Base-by-base conservation (phyloP, 2,329 filamentous ascomycete species). In the Fonsecaea nubica region DNA sequence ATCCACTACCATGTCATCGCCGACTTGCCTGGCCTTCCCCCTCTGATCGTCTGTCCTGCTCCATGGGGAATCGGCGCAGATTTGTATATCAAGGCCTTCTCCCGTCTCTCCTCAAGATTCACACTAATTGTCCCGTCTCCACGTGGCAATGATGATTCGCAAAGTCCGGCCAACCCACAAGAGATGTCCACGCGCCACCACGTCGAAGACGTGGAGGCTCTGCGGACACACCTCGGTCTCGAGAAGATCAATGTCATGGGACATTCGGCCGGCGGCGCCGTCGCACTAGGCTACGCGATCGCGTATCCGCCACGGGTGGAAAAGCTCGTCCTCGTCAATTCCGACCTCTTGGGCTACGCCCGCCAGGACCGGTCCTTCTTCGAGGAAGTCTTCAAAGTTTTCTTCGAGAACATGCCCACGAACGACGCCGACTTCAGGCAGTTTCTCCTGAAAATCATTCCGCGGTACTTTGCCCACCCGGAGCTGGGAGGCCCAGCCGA, bases 241-340 rank as follows among this genome's bases (percentile, higher is more conserved):
- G 71, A 72, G 3, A 57, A 63, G 4, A 69, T 73, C 15, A 21
- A 13, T 9, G 53, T 69, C 5, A 36, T 75, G 9, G 72, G 74
- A 32, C 75, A 75, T 40, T 75, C 73, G 7, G 72, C 75, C 58
- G 74, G 75, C 32, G 75, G 74, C 1, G 69, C 71, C 1, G 72
- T 76, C n/a, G 74, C 67, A 5, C 65, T 76, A 6, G 72, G 67
- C 3, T 76, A 75, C 42, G 74, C 74, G 7, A 72, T 75, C 63
- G 58, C 59, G 21, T 73, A 67, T 64, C 72, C 74, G 2, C 33
- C 55, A 4, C 63, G 66, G 12, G 71, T 76, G 3, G 64, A 66
- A n/a, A 72, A 63, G 25, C 58, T 76, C 4, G 58, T 75, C 9
- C 70, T 76, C 1, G 30, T 75, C 36, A 65, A 71, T 25, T 70